Percentiles rank a stretch among this genome's conserved stretches.
These are phyloP conservation scores for Sporothrix euskadiensis DNA, from an alignment of 2,329 filamentous ascomycete genomes.

Conservation along the genomic window DNA sequence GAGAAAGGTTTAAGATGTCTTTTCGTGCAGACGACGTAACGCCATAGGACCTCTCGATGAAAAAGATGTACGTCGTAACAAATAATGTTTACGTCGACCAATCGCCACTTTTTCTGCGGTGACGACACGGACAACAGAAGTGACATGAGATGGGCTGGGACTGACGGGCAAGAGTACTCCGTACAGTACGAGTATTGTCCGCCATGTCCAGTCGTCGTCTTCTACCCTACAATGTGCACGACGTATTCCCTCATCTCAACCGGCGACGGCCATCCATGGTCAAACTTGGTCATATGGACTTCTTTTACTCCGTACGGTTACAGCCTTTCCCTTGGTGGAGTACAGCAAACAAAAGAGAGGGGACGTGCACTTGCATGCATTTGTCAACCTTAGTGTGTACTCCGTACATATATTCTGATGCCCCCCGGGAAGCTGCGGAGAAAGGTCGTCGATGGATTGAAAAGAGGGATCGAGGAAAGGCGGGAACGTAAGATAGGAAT, in stretches of 20 bases:
- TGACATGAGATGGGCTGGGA: not conserved
- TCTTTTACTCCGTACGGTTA: too few relatives aligned
- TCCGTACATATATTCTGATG: too few relatives aligned
- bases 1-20: not conserved
- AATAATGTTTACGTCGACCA: too few relatives aligned
- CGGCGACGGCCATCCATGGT: not conserved
- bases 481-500: not conserved
- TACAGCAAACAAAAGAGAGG: not conserved
- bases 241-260: not conserved
- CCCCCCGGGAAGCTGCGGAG: not conserved
- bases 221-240: not conserved
- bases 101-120: not conserved
- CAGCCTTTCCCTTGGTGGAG: not conserved
- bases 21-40: not conserved
- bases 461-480: not conserved
- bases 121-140: not conserved
- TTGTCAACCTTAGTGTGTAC: not conserved
- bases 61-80: not conserved
- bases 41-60: not conserved
- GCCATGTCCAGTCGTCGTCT: not conserved
- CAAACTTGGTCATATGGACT: not conserved
- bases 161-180: too few relatives aligned
- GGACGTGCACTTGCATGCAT: constrained; percentile 9
- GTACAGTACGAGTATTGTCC: not conserved
- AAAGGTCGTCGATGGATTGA: not conserved